A percentile compares a stretch with the other conserved stretches of the same genome.
Evolutionary conservation across 2,329 filamentous ascomycete species (phyloP).

Genomic region (Plectosphaerella sp.): DNA sequence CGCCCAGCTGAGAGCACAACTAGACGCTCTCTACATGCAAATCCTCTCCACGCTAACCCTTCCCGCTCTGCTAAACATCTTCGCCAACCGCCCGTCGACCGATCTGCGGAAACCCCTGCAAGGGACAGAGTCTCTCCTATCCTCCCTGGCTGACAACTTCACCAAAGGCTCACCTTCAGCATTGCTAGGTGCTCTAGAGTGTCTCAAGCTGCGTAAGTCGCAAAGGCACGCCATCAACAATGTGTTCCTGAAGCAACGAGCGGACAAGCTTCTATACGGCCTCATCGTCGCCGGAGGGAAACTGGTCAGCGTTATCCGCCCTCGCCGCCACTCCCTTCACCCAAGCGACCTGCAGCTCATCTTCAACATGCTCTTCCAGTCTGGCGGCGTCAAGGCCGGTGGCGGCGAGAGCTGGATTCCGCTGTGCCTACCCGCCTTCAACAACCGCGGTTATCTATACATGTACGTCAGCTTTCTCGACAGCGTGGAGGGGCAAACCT

Average conservation of each 20-base stretch:
- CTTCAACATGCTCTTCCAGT: constrained; percentile 99
- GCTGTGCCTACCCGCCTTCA: constrained; percentile 92
- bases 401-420: constrained; percentile 97
- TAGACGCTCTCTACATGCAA: constrained; percentile 96
- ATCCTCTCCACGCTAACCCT: constrained; percentile 93
- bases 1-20: constrained; percentile 75
- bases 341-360: constrained; percentile 93
- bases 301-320: constrained; percentile 90
- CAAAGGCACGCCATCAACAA: constrained; percentile 85
- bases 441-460: constrained; percentile 93
- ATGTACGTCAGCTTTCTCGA: constrained; percentile 99
- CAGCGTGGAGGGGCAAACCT: constrained; percentile 32
- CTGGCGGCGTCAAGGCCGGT: constrained; percentile 82
- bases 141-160: constrained; percentile 90
- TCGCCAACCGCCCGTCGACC: constrained; percentile 85
- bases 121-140: constrained; percentile 86
- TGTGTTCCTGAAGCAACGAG: constrained; percentile 73
- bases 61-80: constrained; percentile 80
- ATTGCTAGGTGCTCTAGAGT: constrained; percentile 85
- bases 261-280: constrained; percentile 81
- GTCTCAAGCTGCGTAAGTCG: constrained; percentile 84
- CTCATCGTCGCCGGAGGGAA: constrained; percentile 88
- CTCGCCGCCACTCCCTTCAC: constrained; percentile 91
- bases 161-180: constrained; percentile 87
- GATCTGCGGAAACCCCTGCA: constrained; percentile 86